Evolutionary conservation across 1,284 basidiomycete species (phyloP), one percentile per base, ranked within the genome.

Genomic region (Cutaneotrichosporon spelunceum): DNA sequence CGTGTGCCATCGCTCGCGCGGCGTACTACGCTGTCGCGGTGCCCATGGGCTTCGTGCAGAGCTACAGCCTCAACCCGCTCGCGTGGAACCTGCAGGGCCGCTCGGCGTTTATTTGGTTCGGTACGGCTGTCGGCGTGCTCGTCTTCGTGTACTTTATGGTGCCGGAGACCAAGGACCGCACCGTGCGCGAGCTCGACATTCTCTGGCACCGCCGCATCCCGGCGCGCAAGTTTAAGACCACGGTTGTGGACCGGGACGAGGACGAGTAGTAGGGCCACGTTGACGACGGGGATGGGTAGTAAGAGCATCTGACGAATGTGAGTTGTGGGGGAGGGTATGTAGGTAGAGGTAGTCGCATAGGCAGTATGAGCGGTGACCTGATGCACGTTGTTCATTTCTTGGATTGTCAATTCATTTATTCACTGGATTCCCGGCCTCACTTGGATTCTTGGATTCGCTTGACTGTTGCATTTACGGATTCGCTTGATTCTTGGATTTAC

Each of bases 141-240:
- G 29, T 68, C 30, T 19, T 63, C 26, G 68, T 68, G 4, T 76
- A 65, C 67, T 72, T 74, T 64, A 56, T 63, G 45, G 57, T 80
- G 0, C 80, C 81, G 21, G 80, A 82, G 64, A 70, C 78, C 29
- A 76, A 73, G 65, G 74, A 70, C 47, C 64, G 79, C 53, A 78
- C 78, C 1, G 79, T 76, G 70, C 72, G 73, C 45, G 77, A 79
- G 54, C 63, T 79, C 24, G 79, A 80, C 60, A 69, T 78, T 27
- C 63, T 80, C 47, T 80, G 79, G 67, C 70, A 73, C 66, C 70
- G 73, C 52, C 64, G 68, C 50, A 63, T 78, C 19, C 56, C 71
- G n/a, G 77, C 79, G 3, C 68, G 79, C 36, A 70, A 77, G 63
- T 80, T 79, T 57, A 44, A 61, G 27, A 64, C 59, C 21, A 79